Evolutionary conservation across 148 eudicot species (phyloP), one percentile per base, ranked within the genome.

Genomic region (Silene uniflora): DNA sequence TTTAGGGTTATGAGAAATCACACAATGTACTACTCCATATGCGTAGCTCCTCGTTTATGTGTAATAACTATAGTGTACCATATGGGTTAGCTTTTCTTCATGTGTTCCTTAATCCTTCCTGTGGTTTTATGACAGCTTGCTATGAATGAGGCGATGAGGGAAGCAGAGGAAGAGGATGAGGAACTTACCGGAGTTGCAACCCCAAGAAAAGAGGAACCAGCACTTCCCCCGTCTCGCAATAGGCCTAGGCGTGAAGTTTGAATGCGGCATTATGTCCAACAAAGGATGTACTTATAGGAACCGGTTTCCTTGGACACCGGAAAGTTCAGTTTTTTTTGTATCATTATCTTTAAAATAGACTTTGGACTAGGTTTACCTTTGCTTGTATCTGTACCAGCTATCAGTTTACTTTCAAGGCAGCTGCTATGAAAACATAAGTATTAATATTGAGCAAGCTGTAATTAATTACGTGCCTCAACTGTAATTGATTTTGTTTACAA

Each of bases 191-290:
- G 80, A 32, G 46, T 73, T 70, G 74, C n/a, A 21, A 63, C 76
- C 74, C 39, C 86, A 10, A 35, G 64, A 39, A 85, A 81, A 65
- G 83, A 87, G 83, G 88, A 91, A 78, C 84, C 89, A 24, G 80
- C 83, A 29, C 84, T 78, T 67, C 78, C 82, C 39, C 87, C 87
- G 42, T 74, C 81, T 32, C 97, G 98, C 52, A 91, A 91, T 73
- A 87, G 93, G 73, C 98, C 98, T 10, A 89, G 84, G 81, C 87
- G 98, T 46, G 88, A 91, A 81, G 86, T 87, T 75, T 88, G 85
- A 78, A 66, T 76, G 58, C 32, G n/a, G 18, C 19, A 17, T 42
- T 21, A 9, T 22, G 42, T 21, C 14, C 61, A 13, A 14, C 56
- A 52, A 52, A 13, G 56, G 17, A 52, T 52, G 56, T 52, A 52